Evolutionary conservation across 2,329 filamentous ascomycete species (phyloP).

Genomic region (Cadophora sp.): DNA sequence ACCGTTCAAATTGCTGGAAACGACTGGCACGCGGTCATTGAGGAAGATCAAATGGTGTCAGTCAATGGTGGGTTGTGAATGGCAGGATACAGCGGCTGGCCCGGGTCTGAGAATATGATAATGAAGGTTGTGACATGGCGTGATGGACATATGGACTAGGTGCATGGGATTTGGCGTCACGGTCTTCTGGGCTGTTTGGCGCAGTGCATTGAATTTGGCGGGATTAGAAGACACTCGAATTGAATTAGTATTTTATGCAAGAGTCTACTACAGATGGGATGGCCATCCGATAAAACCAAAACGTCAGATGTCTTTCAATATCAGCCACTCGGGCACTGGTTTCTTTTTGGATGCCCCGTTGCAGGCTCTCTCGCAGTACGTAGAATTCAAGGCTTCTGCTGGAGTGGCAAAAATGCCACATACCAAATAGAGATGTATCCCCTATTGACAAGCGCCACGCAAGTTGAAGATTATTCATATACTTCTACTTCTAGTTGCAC

Average conservation of each 20-base stretch:
- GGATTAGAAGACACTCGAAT: neutral
- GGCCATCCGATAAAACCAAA: neutral
- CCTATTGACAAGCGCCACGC: too few relatives aligned
- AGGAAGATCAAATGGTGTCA: conserved; percentile 75
- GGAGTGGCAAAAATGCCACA: too few relatives aligned
- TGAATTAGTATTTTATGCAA: neutral
- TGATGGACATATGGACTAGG: conserved; percentile 12
- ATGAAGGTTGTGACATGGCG: neutral
- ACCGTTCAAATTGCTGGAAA: conserved; percentile 68
- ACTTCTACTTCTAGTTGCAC: too few relatives aligned
- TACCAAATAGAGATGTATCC: too few relatives aligned
- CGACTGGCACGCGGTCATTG: conserved; percentile 69
- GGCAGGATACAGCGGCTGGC: neutral
- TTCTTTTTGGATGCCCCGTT: too few relatives aligned
- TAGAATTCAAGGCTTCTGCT: too few relatives aligned
- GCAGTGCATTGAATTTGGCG: neutral
- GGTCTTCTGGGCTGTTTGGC: neutral
- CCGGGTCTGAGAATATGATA: neutral
- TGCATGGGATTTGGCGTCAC: conserved; percentile 5
- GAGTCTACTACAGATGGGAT: neutral
- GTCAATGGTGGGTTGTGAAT: conserved; percentile 5
- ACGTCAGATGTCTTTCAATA: neutral
- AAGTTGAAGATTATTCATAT: too few relatives aligned
- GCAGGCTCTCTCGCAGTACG: too few relatives aligned
- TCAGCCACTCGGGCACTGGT: too few relatives aligned